Evolutionary conservation across 1,139 yeast genomes (phyloP).

Genomic region (Kodamaea anthophila): DNA sequence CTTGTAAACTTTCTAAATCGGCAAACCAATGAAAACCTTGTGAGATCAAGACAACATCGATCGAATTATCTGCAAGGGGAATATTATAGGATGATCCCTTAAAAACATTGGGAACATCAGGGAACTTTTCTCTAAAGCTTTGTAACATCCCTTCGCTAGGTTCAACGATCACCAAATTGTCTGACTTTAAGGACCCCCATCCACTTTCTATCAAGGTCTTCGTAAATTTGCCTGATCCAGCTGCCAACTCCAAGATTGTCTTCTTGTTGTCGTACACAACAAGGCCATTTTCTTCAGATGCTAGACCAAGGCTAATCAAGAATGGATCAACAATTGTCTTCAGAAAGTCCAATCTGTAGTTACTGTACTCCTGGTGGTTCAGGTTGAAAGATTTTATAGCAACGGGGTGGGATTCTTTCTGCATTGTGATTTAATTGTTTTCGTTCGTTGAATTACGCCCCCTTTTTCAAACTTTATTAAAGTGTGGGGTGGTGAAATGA

Average conservation of each 20-base stretch:
- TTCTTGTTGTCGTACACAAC: constrained; percentile 18
- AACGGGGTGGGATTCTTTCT: constrained; percentile 4
- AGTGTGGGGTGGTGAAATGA: too few species aligned
- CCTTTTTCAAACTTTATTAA: too few species aligned
- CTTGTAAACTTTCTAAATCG: constrained; percentile 42
- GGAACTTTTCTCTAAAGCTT: constrained; percentile 43
- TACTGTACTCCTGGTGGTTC: constrained; percentile 51
- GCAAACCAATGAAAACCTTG: constrained; percentile 72
- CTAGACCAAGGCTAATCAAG: constrained; percentile 30
- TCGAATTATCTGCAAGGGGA: constrained; percentile 40
- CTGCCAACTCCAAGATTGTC: constrained; percentile 49
- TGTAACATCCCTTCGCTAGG: constrained; percentile 58
- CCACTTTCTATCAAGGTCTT: constrained; percentile 37
- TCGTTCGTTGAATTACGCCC: too few species aligned
- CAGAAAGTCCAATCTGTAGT: constrained; percentile 51
- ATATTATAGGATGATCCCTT: constrained; percentile 44
- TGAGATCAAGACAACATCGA: constrained; percentile 53
- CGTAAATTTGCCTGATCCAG: constrained; percentile 67
- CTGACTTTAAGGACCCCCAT: constrained; percentile 18
- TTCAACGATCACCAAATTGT: constrained; percentile 43
- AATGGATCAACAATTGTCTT: constrained; percentile 44
- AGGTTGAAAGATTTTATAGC: constrained; percentile 45
- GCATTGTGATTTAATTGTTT: too few species aligned
- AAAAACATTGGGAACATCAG: constrained; percentile 26
- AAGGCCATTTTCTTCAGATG: constrained; percentile 7